Evolutionary conservation across 2,329 filamentous ascomycete species (phyloP).

Genomic region (Cercospora sesami): DNA sequence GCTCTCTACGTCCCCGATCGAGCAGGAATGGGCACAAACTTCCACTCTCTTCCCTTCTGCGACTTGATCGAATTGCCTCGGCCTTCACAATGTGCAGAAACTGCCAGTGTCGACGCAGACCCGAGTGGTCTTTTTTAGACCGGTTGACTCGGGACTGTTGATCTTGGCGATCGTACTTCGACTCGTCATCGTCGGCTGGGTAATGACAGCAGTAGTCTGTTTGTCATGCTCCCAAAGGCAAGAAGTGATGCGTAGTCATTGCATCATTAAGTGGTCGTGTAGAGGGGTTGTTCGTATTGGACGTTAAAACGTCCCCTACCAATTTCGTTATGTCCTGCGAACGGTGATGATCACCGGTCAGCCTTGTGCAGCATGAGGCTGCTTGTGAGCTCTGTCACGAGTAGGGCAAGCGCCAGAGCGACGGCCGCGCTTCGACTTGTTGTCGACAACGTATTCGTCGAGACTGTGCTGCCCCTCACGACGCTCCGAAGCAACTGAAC

Average conservation of each 20-base stretch:
- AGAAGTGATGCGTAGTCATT: neutral
- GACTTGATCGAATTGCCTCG: neutral
- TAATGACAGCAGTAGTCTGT: slow-evolving; percentile 1
- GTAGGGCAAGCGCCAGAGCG: slow-evolving; percentile 19
- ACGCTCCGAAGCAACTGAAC: slow-evolving; percentile 21
- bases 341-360: slow-evolving; percentile 29
- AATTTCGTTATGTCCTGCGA: slow-evolving; percentile 36
- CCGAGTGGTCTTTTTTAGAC: too few relatives aligned
- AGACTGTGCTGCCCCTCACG: slow-evolving; percentile 30
- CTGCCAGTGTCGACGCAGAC: neutral
- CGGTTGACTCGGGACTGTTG: neutral
- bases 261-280: neutral
- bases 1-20: neutral
- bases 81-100: neutral
- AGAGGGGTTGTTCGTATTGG: neutral
- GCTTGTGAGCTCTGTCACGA: slow-evolving; percentile 7
- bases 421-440: slow-evolving; percentile 24
- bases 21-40: neutral
- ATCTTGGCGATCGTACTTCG: neutral
- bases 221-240: slow-evolving; percentile 16
- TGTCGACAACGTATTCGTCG: slow-evolving; percentile 36
- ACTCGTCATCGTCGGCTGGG: neutral
- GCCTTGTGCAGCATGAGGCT: slow-evolving; percentile 23
- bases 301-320: neutral
- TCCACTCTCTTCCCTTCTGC: neutral